A percentile compares a stretch with the other conserved stretches of the same genome.
Evolutionary conservation across 192 early-diverging fungal species (phyloP).

Genomic region (Phlyctochytrium arcticum): DNA sequence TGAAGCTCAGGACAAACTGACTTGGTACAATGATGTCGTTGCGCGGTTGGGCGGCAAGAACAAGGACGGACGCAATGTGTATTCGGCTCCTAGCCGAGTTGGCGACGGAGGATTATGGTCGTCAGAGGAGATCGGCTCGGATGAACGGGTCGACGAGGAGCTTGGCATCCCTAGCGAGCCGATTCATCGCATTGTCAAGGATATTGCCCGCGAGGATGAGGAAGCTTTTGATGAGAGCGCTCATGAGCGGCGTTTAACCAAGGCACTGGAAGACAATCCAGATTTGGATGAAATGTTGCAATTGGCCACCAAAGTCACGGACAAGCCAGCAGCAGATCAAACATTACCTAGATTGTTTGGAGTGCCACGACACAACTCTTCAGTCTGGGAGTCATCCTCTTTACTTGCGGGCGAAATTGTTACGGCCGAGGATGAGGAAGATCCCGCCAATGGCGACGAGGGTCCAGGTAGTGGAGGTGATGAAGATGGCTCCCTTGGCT

Average conservation of each 20-base stretch:
- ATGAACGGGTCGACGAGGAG: not conserved
- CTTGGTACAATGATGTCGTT: constrained; percentile 50
- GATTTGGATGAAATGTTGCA: not conserved
- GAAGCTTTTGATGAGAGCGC: constrained; percentile 21
- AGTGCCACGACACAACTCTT: not conserved
- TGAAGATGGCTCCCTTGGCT: not conserved
- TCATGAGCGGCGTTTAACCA: constrained; percentile 27
- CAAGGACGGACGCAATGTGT: constrained; percentile 2
- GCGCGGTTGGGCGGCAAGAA: constrained; percentile 19
- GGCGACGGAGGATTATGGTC: constrained; percentile 7
- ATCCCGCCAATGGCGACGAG: not conserved
- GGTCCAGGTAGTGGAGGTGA: too few relatives aligned
- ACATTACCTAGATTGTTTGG: not conserved
- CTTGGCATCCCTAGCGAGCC: constrained; percentile 26
- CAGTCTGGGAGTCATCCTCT: not conserved
- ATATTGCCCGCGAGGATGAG: not conserved
- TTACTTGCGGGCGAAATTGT: not conserved
- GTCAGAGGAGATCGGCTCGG: constrained; percentile 13
- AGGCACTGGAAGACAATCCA: constrained; percentile 27
- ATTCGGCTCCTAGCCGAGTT: constrained; percentile 9
- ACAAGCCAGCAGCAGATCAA: not conserved
- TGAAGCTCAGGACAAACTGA: constrained; percentile 41
- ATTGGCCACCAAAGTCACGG: not conserved
- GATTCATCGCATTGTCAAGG: not conserved
- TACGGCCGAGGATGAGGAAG: not conserved